Percentiles rank a stretch among this genome's conserved stretches.
These are phyloP conservation scores for Dianthus caryophyllus DNA, from an alignment of 148 eudicot genomes.

Conservation along the genomic window DNA sequence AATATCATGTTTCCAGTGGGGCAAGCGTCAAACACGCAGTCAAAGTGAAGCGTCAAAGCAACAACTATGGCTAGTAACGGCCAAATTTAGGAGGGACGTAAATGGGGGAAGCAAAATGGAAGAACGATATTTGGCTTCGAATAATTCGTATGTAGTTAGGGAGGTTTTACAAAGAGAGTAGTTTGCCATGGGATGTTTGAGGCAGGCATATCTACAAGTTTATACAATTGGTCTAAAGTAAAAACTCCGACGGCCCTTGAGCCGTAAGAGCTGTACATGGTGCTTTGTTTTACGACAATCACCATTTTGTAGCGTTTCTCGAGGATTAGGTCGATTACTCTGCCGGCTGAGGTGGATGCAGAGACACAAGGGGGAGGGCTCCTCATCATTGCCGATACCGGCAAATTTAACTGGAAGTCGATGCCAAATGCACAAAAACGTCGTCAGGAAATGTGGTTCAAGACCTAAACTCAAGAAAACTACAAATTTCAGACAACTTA, in stretches of 20 bases:
- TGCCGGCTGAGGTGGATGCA: conserved; percentile 50
- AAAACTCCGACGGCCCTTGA: conserved; percentile 58
- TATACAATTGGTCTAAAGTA: conserved; percentile 40
- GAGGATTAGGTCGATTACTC: conserved; percentile 49
- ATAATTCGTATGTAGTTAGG: conserved; percentile 3
- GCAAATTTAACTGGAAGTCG: conserved; percentile 47
- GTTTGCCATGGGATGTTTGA: conserved; percentile 21
- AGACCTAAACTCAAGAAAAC: too few species aligned
- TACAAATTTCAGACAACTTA: too few species aligned
- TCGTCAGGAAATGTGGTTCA: neutral
- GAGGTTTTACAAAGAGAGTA: conserved; percentile 18
- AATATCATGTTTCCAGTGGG: too few species aligned
- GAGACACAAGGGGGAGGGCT: conserved; percentile 58
- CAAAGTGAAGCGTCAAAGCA: too few species aligned
- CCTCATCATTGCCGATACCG: conserved; percentile 52
- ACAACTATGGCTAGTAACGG: too few species aligned
- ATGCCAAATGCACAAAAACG: conserved; percentile 3
- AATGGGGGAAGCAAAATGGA: neutral
- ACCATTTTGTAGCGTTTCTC: conserved; percentile 60
- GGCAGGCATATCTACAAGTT: conserved; percentile 34
- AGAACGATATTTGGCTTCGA: too few species aligned
- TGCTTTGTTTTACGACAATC: conserved; percentile 37
- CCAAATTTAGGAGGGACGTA: too few species aligned
- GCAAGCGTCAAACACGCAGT: too few species aligned
- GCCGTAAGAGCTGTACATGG: conserved; percentile 33